Percentiles rank a stretch among this genome's conserved stretches.
Evolutionary conservation across 2,329 filamentous ascomycete species (phyloP).

Genomic region (Monilinia aucupariae): DNA sequence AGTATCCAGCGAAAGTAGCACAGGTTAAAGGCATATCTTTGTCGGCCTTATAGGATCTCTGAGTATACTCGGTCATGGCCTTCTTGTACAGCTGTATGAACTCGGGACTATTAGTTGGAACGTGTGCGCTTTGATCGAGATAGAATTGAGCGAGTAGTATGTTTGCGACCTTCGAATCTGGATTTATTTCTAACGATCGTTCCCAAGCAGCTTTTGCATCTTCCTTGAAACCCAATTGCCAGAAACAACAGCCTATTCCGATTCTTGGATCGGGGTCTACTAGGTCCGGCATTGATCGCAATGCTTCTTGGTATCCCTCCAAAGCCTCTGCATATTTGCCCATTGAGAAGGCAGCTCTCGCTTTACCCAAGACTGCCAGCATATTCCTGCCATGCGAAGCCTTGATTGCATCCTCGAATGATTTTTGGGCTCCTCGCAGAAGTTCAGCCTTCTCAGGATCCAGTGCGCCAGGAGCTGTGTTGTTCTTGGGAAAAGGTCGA

Average conservation of each 20-base stretch:
- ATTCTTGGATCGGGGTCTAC: slow-evolving; percentile 92
- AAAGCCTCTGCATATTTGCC: slow-evolving; percentile 81
- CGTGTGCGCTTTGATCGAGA: slow-evolving; percentile 77
- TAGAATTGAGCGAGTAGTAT: slow-evolving; percentile 87
- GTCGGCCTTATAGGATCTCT: slow-evolving; percentile 89
- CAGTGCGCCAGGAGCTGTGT: slow-evolving; percentile 44
- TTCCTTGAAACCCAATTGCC: slow-evolving; percentile 92
- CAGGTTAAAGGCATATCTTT: slow-evolving; percentile 87
- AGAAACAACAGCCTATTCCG: slow-evolving; percentile 93
- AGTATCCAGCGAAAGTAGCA: slow-evolving; percentile 85
- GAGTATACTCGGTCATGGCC: slow-evolving; percentile 90
- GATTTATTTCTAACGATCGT: slow-evolving; percentile 71
- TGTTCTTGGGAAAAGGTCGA: slow-evolving; percentile 62
- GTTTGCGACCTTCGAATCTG: slow-evolving; percentile 82
- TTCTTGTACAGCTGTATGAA: slow-evolving; percentile 85
- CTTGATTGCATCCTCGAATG: slow-evolving; percentile 88
- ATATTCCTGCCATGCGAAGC: slow-evolving; percentile 83
- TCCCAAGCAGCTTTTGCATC: slow-evolving; percentile 91
- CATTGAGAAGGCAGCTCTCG: slow-evolving; percentile 78
- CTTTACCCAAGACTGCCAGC: slow-evolving; percentile 85
- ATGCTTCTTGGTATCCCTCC: slow-evolving; percentile 77
- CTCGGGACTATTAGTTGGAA: slow-evolving; percentile 75
- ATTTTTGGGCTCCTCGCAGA: slow-evolving; percentile 78
- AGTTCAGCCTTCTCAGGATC: slow-evolving; percentile 73
- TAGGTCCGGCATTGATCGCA: slow-evolving; percentile 79